These are phyloP conservation scores for Pythium brachiatum DNA, from an alignment of 352 stramenopile species.

Conservation along the genomic window DNA sequence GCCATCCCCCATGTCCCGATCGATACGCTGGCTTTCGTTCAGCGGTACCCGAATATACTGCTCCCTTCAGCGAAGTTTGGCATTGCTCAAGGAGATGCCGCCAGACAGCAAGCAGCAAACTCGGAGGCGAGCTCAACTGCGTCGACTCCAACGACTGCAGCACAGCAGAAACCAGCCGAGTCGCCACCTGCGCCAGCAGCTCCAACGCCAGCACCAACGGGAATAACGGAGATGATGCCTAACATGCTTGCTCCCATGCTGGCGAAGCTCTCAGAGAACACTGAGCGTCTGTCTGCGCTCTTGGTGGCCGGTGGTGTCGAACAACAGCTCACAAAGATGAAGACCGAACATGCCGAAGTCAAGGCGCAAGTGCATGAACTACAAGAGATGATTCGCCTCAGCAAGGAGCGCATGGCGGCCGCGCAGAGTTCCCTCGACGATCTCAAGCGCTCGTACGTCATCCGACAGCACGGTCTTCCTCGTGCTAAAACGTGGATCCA, in stretches of 20 bases:
- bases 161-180: constrained; percentile 3
- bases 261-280: constrained; percentile 33
- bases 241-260: constrained; percentile 35
- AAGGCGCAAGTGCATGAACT: constrained; percentile 69
- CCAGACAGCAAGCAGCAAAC: neutral
- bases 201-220: constrained; percentile 1
- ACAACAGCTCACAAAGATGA: constrained; percentile 71
- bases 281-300: constrained; percentile 55
- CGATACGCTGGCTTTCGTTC: constrained; percentile 38
- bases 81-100: constrained; percentile 12
- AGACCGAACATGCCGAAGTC: constrained; percentile 60
- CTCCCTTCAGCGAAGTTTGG: constrained; percentile 33
- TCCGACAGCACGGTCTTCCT: constrained; percentile 58
- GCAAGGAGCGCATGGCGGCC: constrained; percentile 52
- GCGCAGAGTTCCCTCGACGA: constrained; percentile 58
- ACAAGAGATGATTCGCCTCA: constrained; percentile 60
- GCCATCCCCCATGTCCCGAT: constrained; percentile 30
- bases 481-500: constrained; percentile 57
- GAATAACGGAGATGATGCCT: constrained; percentile 27
- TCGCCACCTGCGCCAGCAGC: neutral
- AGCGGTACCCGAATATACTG: constrained; percentile 65
- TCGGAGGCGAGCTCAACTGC: constrained; percentile 9
- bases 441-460: constrained; percentile 59
- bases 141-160: constrained; percentile 4
- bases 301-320: constrained; percentile 66